phyloP scores from a whole-genome alignment of 768 basidiomycete genomes.

The Terana coerulea region DNA sequence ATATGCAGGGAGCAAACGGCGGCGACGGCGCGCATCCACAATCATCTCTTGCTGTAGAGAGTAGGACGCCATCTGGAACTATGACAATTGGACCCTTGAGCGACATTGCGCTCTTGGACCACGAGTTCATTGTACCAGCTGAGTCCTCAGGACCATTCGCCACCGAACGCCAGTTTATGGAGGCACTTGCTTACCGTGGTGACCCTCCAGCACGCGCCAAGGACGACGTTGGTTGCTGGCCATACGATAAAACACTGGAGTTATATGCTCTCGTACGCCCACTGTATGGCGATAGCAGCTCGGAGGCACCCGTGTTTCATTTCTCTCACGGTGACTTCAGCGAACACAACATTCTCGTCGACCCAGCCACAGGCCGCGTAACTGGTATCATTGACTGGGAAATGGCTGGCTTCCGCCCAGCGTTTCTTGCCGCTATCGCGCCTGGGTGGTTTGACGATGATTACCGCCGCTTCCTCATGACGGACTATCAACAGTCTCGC shows the following conservation, averaged over 20 bases:
- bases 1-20: conserved; percentile 23
- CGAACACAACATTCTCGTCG: not conserved
- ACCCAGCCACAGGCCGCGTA: not conserved
- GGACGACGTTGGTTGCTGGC: not conserved
- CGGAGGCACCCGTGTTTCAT: not conserved
- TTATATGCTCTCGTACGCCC: not conserved
- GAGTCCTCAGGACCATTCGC: not conserved
- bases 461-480: not conserved
- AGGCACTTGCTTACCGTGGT: not conserved
- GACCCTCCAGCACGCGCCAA: not conserved
- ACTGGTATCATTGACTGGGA: not conserved
- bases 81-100: not conserved
- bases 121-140: not conserved
- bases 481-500: not conserved
- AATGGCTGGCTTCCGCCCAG: not conserved
- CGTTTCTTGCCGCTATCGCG: not conserved
- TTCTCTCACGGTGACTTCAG: not conserved
- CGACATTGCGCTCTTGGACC: not conserved
- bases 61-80: not conserved
- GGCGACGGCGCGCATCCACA: not conserved
- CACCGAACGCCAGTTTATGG: not conserved
- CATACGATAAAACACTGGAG: not conserved
- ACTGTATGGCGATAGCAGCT: not conserved
- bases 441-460: not conserved
- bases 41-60: not conserved